phyloP scores from a whole-genome alignment of 2,329 filamentous ascomycete species.

The Dendrostoma leiphaemia region DNA sequence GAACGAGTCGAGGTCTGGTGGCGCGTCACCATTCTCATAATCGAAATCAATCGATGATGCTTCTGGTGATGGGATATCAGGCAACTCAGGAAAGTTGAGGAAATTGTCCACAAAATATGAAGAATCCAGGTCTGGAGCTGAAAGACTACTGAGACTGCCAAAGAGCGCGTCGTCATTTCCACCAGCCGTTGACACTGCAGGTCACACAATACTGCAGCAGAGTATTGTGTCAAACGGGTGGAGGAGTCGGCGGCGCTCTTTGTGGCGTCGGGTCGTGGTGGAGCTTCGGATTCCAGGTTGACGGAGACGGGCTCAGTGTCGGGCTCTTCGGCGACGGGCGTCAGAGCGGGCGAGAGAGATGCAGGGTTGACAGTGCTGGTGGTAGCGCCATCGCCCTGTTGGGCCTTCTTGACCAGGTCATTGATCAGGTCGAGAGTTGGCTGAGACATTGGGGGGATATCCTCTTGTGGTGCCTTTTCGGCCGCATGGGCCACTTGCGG shows the following conservation, averaged over 20 bases:
- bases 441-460: constrained; percentile 4
- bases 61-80: constrained; percentile 60
- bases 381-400: constrained; percentile 30
- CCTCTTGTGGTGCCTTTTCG: neutral
- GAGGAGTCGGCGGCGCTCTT: constrained; percentile 41
- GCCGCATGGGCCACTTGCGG: neutral
- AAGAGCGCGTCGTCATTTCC: constrained; percentile 50
- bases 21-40: constrained; percentile 61
- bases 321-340: constrained; percentile 47
- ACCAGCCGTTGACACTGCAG: constrained; percentile 95
- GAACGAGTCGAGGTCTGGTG: constrained; percentile 25
- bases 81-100: constrained; percentile 37
- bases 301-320: constrained; percentile 29
- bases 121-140: constrained; percentile 62
- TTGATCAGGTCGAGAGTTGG: constrained; percentile 33
- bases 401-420: constrained; percentile 39
- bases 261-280: constrained; percentile 22
- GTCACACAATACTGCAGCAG: constrained; percentile 99
- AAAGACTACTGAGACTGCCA: constrained; percentile 27
- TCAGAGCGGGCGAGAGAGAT: constrained; percentile 57
- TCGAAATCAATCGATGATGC: constrained; percentile 63
- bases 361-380: constrained; percentile 56
- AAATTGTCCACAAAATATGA: constrained; percentile 57
- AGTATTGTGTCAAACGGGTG: constrained; percentile 99
- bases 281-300: constrained; percentile 23